Evolutionary conservation across 2,329 filamentous ascomycete genomes (phyloP), one percentile per base, ranked within the genome.

Genomic region (Cladosporium phlei): DNA sequence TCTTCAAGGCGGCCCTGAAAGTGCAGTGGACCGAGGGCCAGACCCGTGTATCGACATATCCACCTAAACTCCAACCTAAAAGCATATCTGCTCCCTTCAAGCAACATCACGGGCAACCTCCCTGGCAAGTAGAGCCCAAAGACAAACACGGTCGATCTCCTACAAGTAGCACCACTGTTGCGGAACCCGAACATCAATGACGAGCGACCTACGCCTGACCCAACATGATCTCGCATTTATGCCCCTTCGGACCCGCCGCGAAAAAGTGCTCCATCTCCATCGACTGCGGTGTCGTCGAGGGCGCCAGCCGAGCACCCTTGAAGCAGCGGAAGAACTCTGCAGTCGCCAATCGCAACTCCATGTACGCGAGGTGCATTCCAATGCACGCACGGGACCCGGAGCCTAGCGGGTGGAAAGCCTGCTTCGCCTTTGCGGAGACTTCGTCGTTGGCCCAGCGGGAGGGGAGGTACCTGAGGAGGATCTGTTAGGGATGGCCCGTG

Each of bases 251-350:
- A 10, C 14, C 30, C 1, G 14, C 30, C 2, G 30, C 30, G 16
- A 33, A 33, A 5, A 33, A 33, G 8, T 19, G 16, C 16, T 19
- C 46, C 10, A 54, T 43, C 30, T 54, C 40, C 53, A 57, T 57
- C 22, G 47, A 50, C 47, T 51, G 47, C 7, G 33, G 12, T 9
- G 53, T 55, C 29, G 46, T 55, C 19, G 47, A 34, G 10, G 43
- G 27, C n/a, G 50, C 38, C 32, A 57, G 11, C 9, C 24, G 47
- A 4, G 53, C 50, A 27, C 45, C 50, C 46, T 32, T 51, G 27
- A 47, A 56, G 11, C 45, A 38, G 10, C 53, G 47, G 44, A 55
- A 58, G 33, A 58, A 57, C 5, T 40, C 33, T 3, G 53, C 52
- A 7, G 48, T 45, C 3, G 51, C 49, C 9, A 51, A 39, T n/a